phyloP scores from a whole-genome alignment of 805 yeast genomes.

The Suhomyces emberorum region DNA sequence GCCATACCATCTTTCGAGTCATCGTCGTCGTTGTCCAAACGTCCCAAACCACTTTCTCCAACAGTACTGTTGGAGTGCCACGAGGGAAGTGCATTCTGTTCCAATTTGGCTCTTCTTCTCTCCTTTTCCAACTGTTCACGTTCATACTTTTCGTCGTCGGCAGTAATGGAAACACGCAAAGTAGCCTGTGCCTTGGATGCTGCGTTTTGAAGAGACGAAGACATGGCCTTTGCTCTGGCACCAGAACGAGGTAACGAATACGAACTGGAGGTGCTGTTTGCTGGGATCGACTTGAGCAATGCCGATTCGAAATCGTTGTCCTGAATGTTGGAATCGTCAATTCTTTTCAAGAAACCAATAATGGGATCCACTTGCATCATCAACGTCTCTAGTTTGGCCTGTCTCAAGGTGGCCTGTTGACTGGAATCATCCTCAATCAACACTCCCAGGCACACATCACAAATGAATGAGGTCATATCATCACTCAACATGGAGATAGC shows the following conservation, averaged over 20 bases:
- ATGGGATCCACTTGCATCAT: conserved; percentile 91
- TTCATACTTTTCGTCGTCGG: conserved; percentile 74
- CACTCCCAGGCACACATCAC: conserved; percentile 77
- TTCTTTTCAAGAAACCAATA: conserved; percentile 67
- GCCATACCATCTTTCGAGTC: conserved; percentile 19
- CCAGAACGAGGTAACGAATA: conserved; percentile 53
- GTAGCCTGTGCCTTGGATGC: conserved; percentile 76
- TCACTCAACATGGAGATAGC: conserved; percentile 79
- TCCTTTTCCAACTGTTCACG: conserved; percentile 64
- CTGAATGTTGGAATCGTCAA: conserved; percentile 39
- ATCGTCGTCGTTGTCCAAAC: conserved; percentile 48
- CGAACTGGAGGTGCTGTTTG: conserved; percentile 65
- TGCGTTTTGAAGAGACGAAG: conserved; percentile 40
- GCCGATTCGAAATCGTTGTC: conserved; percentile 49
- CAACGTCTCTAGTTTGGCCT: conserved; percentile 73
- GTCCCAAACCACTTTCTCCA: conserved; percentile 61
- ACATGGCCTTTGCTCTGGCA: conserved; percentile 25
- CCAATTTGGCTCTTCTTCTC: conserved; percentile 65
- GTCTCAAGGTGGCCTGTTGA: conserved; percentile 75
- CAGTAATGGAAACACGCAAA: conserved; percentile 84
- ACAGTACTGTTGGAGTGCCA: conserved; percentile 95
- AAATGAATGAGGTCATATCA: conserved; percentile 75
- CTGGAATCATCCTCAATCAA: conserved; percentile 87
- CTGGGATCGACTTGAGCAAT: conserved; percentile 79
- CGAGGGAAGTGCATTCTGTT: conserved; percentile 92